Evolutionary conservation across 2,329 filamentous ascomycete species (phyloP), one percentile per base, ranked within the genome.

Genomic region (Cercospora beticola): DNA sequence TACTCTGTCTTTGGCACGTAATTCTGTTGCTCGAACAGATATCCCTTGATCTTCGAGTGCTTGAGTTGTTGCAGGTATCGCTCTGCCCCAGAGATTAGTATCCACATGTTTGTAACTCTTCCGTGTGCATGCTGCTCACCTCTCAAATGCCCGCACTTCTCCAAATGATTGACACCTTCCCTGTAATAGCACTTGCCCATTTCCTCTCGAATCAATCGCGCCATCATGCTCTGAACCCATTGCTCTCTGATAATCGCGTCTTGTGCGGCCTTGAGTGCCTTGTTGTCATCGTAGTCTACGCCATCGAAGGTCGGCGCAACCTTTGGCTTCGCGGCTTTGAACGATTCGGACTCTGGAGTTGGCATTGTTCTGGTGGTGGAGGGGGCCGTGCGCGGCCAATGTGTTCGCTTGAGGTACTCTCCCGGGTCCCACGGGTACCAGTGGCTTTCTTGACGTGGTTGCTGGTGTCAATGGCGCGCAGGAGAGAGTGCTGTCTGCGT

Each of bases 181-280:
- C 88, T 86, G 81, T 89, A 88, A 82, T 95, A 95, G 85, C 92
- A 95, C 84, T 93, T 94, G 81, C 89, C 86, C 83, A 95, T 84
- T 84, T 95, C 92, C 80, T 94, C 90, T 72, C 91, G 85, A 65
- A 95, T 91, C 71, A 95, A 83, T 70, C 92, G 86, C 67, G 90
- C 91, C 92, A 94, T 95, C 92, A 95, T 95, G 79, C 90, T 89
- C 79, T 88, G 89, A 69, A 95, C 91, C 92, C 92, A 95, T 84
- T 95, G 92, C 83, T 95, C 92, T 71, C 92, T 87, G 76, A 95
- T 87, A 67, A 95, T 87, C 72, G 92, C 87, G 80, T 95, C 92
- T 80, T 94, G 92, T 64, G 92, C 92, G 70, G 89, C 89, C 85
- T 94, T 95, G 79, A 95, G 85, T 74, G 88, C 88, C 79, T 88